Conservation (phyloP, 1,284 basidiomycete species). For the Irpex lacteus region DNA sequence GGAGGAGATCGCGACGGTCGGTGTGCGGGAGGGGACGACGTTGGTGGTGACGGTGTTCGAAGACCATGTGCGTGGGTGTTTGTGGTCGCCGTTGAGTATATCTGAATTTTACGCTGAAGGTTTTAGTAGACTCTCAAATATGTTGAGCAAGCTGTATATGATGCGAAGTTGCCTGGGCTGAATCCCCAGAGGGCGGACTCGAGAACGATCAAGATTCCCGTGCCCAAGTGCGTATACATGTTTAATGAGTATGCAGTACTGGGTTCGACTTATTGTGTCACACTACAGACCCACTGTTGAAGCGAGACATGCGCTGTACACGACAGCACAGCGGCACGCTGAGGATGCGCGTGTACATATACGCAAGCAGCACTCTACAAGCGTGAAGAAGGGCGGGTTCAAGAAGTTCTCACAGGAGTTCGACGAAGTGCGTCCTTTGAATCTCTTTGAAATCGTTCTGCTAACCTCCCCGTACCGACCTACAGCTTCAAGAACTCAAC, state of each 20-base stretch:
- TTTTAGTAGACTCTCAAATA: slow-evolving; percentile 64
- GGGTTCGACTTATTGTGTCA: background rate
- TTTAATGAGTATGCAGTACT: background rate
- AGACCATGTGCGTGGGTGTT: slow-evolving; percentile 51
- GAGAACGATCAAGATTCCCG: slow-evolving; percentile 71
- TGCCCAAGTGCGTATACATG: slow-evolving; percentile 59
- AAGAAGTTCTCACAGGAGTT: slow-evolving; percentile 63
- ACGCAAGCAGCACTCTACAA: slow-evolving; percentile 61
- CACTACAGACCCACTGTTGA: slow-evolving; percentile 68
- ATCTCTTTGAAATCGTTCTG: background rate
- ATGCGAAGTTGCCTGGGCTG: slow-evolving; percentile 66
- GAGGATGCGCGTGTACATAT: slow-evolving; percentile 76
- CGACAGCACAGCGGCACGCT: slow-evolving; percentile 54
- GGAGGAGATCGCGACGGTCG: slow-evolving; percentile 73
- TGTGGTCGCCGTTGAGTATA: slow-evolving; percentile 1
- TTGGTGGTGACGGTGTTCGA: slow-evolving; percentile 74
- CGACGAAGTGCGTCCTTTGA: slow-evolving; percentile 48
- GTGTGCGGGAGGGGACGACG: slow-evolving; percentile 70
- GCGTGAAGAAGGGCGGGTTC: slow-evolving; percentile 67
- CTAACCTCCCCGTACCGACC: slow-evolving; percentile 3
- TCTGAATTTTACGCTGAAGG: slow-evolving; percentile 10
- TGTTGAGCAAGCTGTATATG: slow-evolving; percentile 69
- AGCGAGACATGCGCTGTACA: slow-evolving; percentile 53
- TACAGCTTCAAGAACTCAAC: slow-evolving; percentile 68
- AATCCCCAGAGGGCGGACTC: slow-evolving; percentile 67